Evolutionary conservation across 768 basidiomycete genomes (phyloP).

Genomic region (Kwoniella heveanensis): DNA sequence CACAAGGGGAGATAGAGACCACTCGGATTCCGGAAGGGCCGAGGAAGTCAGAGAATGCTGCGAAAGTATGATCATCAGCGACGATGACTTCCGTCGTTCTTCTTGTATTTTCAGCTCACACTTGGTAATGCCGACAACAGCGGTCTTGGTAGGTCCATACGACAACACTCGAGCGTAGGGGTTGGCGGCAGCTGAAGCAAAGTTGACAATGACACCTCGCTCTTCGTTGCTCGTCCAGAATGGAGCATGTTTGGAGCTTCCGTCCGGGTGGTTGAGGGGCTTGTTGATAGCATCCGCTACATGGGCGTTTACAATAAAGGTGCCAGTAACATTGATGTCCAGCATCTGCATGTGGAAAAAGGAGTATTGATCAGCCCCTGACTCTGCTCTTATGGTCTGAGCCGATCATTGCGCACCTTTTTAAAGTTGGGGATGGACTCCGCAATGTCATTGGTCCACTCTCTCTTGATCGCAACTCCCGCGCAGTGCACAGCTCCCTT

Average conservation of each 20-base stretch:
- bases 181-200: slow-evolving; percentile 49
- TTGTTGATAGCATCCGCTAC: slow-evolving; percentile 52
- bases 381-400: no score
- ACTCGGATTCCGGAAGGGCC: slow-evolving; percentile 52
- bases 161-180: slow-evolving; percentile 46
- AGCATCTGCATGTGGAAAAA: slow-evolving; percentile 36
- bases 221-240: slow-evolving; percentile 48
- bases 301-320: slow-evolving; percentile 51
- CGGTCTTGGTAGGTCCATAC: slow-evolving; percentile 52
- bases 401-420: slow-evolving; percentile 26
- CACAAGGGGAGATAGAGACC: slow-evolving; percentile 48
- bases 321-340: slow-evolving; percentile 47
- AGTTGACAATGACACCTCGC: slow-evolving; percentile 53
- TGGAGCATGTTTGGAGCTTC: slow-evolving; percentile 26
- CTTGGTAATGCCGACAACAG: slow-evolving; percentile 44
- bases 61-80: no score
- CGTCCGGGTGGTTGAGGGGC: slow-evolving; percentile 41
- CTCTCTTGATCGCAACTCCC: slow-evolving; percentile 32
- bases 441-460: slow-evolving; percentile 35
- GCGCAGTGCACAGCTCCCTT: slow-evolving; percentile 38
- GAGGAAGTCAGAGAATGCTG: slow-evolving; percentile 43
- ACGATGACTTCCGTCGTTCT: slow-evolving; percentile 1
- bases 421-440: slow-evolving; percentile 48
- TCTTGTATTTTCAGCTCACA: slow-evolving; percentile 9
- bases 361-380: no score